Evolutionary conservation across 352 stramenopile species (phyloP), one percentile per base, ranked within the genome.

Genomic region (Discostella stelligera): DNA sequence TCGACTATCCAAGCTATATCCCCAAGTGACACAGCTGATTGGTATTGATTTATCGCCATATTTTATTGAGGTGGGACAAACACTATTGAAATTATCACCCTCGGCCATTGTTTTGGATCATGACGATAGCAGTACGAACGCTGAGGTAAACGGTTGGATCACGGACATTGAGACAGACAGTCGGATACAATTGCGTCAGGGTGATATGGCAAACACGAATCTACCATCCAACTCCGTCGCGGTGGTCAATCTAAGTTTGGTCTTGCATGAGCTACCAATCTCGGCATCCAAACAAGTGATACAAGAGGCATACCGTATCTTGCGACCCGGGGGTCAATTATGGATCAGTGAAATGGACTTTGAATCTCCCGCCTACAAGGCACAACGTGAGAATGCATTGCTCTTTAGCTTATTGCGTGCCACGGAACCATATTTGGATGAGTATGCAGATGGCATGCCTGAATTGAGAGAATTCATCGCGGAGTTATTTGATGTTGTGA

Each of bases 311-410:
- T 68, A 86, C 39, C 70, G 81, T 20, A 73, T 90, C 18, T 62
- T 92, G 10, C 77, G 84, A 70, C 79, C 80, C 7, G 66, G 54
- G 54, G 84, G 82, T 53, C 84, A 90, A 56, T 48, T 92, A 0
- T 92, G 82, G 84, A 83, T 92, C 10, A 79, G 64, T 58, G 87
- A 92, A 66, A 92, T 90, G 87, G 87, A 92, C 65, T 92, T 92
- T 82, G 84, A 90, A 68, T 71, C 76, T 37, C 82, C 84, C 6
- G 87, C 79, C 25, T 92, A 90, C 70, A 79, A 73, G 16, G 79
- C 80, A 25, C 86, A 90, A 62, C 52, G 86, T 56, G 83, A 82
- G 0, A 90, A 90, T 77, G 76, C 84, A n/a, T 32, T 90, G 0
- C 55, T 92, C 11, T 92, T 92, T 71, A 82, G 74, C 4, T 68